These are phyloP conservation scores for Salix suchowensis DNA, from an alignment of 345 rosid genomes.

Conservation along the genomic window DNA sequence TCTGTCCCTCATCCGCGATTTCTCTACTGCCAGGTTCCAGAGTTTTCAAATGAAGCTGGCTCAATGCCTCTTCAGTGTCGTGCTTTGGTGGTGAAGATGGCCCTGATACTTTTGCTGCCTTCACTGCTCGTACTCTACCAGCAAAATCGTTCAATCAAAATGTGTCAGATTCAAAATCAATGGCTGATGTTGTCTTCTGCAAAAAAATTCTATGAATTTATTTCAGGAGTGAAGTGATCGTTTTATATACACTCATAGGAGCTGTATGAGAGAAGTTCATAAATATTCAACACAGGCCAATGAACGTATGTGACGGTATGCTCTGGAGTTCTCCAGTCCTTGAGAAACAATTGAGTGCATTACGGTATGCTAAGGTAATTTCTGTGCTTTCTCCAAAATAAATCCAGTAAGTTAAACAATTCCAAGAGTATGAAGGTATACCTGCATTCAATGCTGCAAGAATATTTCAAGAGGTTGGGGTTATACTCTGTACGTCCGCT, in stretches of 20 bases:
- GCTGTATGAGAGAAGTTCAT: too few species aligned
- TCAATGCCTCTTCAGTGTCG: constrained; percentile 22
- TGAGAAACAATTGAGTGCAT: not conserved
- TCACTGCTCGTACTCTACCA: constrained; percentile 53
- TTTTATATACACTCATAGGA: not conserved
- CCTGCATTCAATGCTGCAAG: constrained; percentile 87
- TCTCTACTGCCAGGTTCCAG: constrained; percentile 16
- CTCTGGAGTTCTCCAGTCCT: not conserved
- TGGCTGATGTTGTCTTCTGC: not conserved
- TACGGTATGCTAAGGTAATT: not conserved
- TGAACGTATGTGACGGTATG: not conserved
- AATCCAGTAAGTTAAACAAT: not conserved
- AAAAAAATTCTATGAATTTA: not conserved
- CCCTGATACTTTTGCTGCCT: constrained; percentile 49
- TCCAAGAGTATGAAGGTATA: constrained; percentile 10
- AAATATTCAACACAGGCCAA: too few species aligned
- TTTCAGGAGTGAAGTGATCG: not conserved
- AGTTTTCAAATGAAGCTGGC: not conserved
- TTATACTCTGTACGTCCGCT: constrained; percentile 71
- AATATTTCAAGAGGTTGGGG: constrained; percentile 69
- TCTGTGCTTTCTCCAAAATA: not conserved
- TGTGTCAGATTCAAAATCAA: not conserved
- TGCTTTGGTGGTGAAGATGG: constrained; percentile 18
- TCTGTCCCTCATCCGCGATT: constrained; percentile 24
- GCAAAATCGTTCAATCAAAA: not conserved